Percentiles rank a stretch among this genome's conserved stretches.
Evolutionary conservation across 768 basidiomycete genomes (phyloP).

Genomic region (Auriscalpium microsporum): DNA sequence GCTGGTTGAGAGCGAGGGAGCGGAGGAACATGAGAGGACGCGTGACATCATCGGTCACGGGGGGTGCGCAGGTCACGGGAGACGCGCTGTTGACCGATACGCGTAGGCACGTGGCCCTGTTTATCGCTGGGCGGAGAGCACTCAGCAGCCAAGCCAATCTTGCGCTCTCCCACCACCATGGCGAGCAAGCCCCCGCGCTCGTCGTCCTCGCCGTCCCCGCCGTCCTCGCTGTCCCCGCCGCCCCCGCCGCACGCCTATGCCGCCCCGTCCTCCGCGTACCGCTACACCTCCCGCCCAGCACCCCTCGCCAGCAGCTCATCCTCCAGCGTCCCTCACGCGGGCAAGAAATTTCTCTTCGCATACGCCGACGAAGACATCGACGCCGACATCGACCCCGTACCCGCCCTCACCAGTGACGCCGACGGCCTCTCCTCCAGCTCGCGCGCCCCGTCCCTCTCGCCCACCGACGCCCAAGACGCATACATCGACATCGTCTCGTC

Average conservation of each 20-base stretch:
- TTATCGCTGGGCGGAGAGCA: neutral
- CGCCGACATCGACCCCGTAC: slow-evolving; percentile 12
- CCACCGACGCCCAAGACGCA: slow-evolving; percentile 7
- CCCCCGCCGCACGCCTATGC: neutral
- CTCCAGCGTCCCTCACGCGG: neutral
- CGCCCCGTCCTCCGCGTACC: neutral
- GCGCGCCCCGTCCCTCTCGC: slow-evolving; percentile 11
- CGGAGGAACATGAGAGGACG: neutral
- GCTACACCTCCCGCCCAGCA: neutral
- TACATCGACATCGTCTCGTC: slow-evolving; percentile 12
- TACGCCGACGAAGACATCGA: slow-evolving; percentile 9
- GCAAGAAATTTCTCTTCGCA: neutral
- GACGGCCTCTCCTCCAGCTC: slow-evolving; percentile 7
- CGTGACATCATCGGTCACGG: slow-evolving; percentile 7
- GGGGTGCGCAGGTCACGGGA: neutral
- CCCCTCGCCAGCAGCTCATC: too few species aligned
- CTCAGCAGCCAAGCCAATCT: too few species aligned
- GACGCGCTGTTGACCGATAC: neutral
- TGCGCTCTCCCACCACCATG: too few species aligned
- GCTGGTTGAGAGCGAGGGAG: neutral
- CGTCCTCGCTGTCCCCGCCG: slow-evolving; percentile 3
- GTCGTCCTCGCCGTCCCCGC: neutral
- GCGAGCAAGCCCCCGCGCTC: neutral
- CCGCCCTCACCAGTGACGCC: slow-evolving; percentile 13
- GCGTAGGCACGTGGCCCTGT: neutral